Percentiles rank a stretch among this genome's conserved stretches.
These are phyloP conservation scores for Phytophthora brassicae DNA, from an alignment of 352 stramenopile genomes.

Conservation along the genomic window DNA sequence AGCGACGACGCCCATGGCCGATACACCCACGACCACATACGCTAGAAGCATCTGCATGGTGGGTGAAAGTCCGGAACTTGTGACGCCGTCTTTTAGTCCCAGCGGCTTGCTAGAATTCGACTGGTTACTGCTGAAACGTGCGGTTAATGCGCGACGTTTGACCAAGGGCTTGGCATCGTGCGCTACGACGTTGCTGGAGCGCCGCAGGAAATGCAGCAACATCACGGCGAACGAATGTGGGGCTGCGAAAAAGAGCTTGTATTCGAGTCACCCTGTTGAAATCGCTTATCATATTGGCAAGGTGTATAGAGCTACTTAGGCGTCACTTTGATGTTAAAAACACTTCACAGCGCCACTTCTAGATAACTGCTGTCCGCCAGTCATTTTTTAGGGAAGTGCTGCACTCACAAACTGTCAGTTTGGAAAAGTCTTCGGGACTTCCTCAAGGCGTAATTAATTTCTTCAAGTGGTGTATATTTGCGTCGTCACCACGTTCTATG, in stretches of 20 bases:
- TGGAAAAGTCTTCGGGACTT: conserved; percentile 9
- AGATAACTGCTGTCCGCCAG: conserved; percentile 8
- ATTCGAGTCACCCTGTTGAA: conserved; percentile 8
- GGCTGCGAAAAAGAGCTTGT: conserved; percentile 10
- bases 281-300: neutral
- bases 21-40: conserved; percentile 61
- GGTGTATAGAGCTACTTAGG: neutral
- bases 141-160: neutral
- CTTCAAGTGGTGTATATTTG: conserved; percentile 20
- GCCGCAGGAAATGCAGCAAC: conserved; percentile 24
- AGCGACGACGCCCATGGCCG: conserved; percentile 55
- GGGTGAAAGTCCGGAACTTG: conserved; percentile 33
- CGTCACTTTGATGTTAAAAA: neutral
- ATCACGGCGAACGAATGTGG: conserved; percentile 13
- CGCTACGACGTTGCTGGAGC: neutral
- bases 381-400: conserved; percentile 17
- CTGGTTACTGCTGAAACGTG: conserved; percentile 21
- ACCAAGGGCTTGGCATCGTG: neutral
- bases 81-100: conserved; percentile 47
- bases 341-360: conserved; percentile 21
- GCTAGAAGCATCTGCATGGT: conserved; percentile 57
- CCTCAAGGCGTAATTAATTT: neutral
- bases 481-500: conserved; percentile 60
- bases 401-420: conserved; percentile 7
- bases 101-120: conserved; percentile 29